phyloP scores from a whole-genome alignment of 1,284 basidiomycete species.

The Bjerkandera adusta region DNA sequence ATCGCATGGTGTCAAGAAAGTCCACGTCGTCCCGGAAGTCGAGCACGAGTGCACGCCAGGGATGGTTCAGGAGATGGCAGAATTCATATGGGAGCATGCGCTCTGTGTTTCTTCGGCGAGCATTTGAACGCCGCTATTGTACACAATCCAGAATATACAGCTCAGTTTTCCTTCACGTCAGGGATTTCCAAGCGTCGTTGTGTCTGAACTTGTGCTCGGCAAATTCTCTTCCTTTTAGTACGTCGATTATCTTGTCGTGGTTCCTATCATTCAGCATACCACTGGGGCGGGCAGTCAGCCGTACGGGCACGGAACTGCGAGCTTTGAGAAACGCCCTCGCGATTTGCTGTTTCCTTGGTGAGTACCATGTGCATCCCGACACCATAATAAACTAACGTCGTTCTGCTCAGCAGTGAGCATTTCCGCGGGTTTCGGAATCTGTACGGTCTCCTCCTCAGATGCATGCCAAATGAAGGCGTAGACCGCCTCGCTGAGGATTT shows the following conservation, averaged over 20 bases:
- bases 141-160: too few species aligned
- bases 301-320: neutral
- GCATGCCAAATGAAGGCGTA: conserved; percentile 24
- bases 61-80: conserved; percentile 43
- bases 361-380: neutral
- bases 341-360: conserved; percentile 14
- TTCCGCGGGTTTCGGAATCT: conserved; percentile 20
- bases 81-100: conserved; percentile 34
- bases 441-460: conserved; percentile 24
- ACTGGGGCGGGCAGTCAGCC: too few species aligned
- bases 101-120: too few species aligned
- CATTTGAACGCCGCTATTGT: too few species aligned
- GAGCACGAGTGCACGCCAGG: conserved; percentile 47
- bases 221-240: too few species aligned
- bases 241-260: too few species aligned
- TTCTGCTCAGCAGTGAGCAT: conserved; percentile 22
- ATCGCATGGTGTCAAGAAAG: conserved; percentile 40
- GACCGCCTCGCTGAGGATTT: conserved; percentile 22
- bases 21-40: conserved; percentile 40
- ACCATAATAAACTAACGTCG: conserved; percentile 19
- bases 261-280: too few species aligned
- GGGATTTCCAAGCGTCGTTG: too few species aligned
- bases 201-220: too few species aligned
- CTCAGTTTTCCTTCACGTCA: too few species aligned
- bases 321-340: conserved; percentile 12